Base-by-base conservation (phyloP, 2,329 filamentous ascomycete genomes). In the Xylogone sp. region DNA sequence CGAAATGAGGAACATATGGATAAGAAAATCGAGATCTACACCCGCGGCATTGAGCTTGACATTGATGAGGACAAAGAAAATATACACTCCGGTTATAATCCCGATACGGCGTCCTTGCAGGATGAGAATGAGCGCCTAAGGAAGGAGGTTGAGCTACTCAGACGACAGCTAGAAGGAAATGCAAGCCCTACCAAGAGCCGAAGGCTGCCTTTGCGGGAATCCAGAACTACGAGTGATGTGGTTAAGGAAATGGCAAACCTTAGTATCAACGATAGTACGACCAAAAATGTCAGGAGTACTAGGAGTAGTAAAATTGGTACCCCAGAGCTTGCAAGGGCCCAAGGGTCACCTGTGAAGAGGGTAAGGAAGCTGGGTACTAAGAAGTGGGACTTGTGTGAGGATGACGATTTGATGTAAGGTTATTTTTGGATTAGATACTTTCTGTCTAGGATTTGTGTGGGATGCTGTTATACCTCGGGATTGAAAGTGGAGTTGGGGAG, bases 1-100 rank as follows among this genome's bases (percentile, higher is more conserved):
- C 81, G 84, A 43, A 84, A 84, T 48, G 90, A 96, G 54, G 88
- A 89, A 65, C 90, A 95, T 68, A 81, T 94, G 65, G 92, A 97
- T 67, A 83, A 83, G 58, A 99, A 99, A 71, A 79, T 96, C 7
- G 93, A 90, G 53, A 78, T 90, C 20, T 71, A 88, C 29, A 79
- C 83, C 50, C 74, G 80, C 48, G 78, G 79, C 9, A 73, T 67
- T 64, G 58, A 61, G 58, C 64, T 64, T 7, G 65, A 66, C 8
- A 71, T 70, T 9, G 70, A 75, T 10, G 71, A 76, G 7, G 72
- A 82, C 56, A 86, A 87, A 60, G 81, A 86, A 64, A 86, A 86
- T 48, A 27, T 45, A 2, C 21, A 56, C n/a, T 20, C 20, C 18
- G 24, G 21, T 34, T 21, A 42, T 3, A 43, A 70, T 80, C 2